Base-by-base conservation (phyloP, 768 basidiomycete species). In the Boletus patriciae region DNA sequence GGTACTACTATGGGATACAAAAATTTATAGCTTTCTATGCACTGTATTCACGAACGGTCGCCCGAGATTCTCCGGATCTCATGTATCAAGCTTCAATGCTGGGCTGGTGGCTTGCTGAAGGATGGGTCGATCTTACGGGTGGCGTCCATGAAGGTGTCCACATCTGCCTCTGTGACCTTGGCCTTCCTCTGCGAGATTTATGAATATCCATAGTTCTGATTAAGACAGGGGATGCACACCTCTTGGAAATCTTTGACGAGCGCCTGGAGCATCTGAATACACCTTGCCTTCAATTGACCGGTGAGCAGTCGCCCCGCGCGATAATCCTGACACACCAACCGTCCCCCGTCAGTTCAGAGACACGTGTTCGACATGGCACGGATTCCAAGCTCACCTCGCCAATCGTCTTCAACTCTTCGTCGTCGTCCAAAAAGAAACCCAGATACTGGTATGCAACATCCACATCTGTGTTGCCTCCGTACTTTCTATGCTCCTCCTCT, bases 361-460 rank as follows among this genome's bases (percentile, higher is more conserved):
- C 33, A 11, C 27, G 6, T 2, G 6, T 6, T 13, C 12, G 4
- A 15, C 9, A 15, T 12, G 3, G 15, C 31, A 25, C 23, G 37
- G 2, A 10, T 9, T 3, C 16, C 11, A 25, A 15, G 6, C 29
- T 58, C 62, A 94, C 95, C 76, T 85, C 83, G 33, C 86, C 91
- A 50, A 98, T 71, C 64, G 76, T 78, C 60, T 80, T 84, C 56
- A 97, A 77, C 75, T 92, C 88, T n/a, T 84, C 90, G 58, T 98
- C 97, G 64, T 97, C 92, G 2, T 98, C 95, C 69, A 97, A 76
- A 73, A 98, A 97, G 82, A 98, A 98, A 12, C 85, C 82, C 60
- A 99, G 70, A 72, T 97, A 99, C 74, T 98, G 95, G 73, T 93
- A 98, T 54, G 88, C 81, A 53, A 99, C 92, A 71, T 99, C 97